These are phyloP conservation scores for Breviolum minutum DNA, from an alignment of 73 alveolate species.

Conservation along the genomic window DNA sequence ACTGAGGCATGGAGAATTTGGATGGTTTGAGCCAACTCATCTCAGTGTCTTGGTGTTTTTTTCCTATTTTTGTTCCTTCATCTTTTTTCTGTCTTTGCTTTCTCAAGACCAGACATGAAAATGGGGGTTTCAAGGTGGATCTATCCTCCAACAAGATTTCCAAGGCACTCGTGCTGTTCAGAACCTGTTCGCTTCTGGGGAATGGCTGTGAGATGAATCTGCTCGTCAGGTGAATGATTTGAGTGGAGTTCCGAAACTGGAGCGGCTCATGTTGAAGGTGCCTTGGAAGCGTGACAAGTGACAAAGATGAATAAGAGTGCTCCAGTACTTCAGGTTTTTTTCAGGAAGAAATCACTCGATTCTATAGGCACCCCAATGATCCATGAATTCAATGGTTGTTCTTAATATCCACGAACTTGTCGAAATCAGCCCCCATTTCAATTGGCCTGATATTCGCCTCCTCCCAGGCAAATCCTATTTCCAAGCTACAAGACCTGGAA, in stretches of 20 bases:
- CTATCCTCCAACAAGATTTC: conserved; percentile 83
- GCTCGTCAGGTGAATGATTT: conserved; percentile 37
- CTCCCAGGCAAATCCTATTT: conserved; percentile 69
- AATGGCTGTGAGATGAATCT: background rate
- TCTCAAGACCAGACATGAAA: too few relatives aligned
- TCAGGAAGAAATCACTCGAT: too few relatives aligned
- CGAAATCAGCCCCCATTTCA: too few relatives aligned
- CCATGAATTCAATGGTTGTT: background rate
- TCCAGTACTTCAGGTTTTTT: too few relatives aligned
- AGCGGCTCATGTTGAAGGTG: conserved; percentile 87
- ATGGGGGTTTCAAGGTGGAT: background rate
- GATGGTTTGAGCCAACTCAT: conserved; percentile 86
- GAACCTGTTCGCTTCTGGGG: background rate
- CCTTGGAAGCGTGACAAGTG: background rate
- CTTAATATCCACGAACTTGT: background rate
- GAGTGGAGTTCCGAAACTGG: conserved; percentile 75
- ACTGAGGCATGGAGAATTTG: conserved; percentile 83
- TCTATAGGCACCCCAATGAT: too few relatives aligned
- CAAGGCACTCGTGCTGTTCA: conserved; percentile 14
- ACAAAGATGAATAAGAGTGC: too few relatives aligned
- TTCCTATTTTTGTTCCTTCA: background rate
- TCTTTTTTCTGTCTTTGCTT: too few relatives aligned
- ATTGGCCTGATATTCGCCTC: background rate
- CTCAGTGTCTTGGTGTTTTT: conserved; percentile 19
- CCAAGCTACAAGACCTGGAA: conserved; percentile 88